Evolutionary conservation across 225 moss, liverwort and hornwort species (phyloP).

Genomic region (Marchantia paleacea): DNA sequence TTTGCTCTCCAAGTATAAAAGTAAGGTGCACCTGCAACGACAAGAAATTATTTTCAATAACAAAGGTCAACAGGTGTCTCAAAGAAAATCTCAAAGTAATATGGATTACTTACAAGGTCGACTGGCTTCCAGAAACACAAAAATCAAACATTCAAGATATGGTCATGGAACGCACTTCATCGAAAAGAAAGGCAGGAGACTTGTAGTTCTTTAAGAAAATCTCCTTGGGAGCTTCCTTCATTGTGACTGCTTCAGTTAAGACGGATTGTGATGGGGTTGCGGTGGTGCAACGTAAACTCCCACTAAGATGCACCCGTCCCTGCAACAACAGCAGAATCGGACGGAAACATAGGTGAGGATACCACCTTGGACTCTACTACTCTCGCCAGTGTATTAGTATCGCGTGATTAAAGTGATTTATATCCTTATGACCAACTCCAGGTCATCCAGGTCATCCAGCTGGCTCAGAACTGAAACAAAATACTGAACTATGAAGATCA

Average conservation of each 20-base stretch:
- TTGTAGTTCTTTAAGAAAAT: conserved; percentile 86
- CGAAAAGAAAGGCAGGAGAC: conserved; percentile 70
- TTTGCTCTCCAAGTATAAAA: conserved; percentile 77
- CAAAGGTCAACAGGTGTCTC: neutral
- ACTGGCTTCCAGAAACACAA: too few species aligned
- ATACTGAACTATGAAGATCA: neutral
- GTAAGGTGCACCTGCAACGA: conserved; percentile 62
- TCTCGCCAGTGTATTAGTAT: too few species aligned
- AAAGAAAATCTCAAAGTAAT: too few species aligned
- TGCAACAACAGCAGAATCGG: neutral
- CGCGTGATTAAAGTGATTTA: too few species aligned
- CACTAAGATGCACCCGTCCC: conserved; percentile 1
- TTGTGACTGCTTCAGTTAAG: conserved; percentile 32
- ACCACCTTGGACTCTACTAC: neutral
- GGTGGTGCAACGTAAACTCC: conserved; percentile 15
- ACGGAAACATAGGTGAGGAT: neutral
- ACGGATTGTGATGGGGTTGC: conserved; percentile 20
- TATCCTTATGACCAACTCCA: neutral
- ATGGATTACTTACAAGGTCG: too few species aligned
- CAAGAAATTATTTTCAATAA: neutral
- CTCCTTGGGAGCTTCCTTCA: conserved; percentile 73
- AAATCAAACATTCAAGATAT: neutral
- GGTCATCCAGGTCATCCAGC: neutral
- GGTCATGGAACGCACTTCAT: conserved; percentile 41
- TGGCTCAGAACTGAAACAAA: neutral